Conservation (phyloP, 352 stramenopile genomes). For the Globisporangium canariense region DNA sequence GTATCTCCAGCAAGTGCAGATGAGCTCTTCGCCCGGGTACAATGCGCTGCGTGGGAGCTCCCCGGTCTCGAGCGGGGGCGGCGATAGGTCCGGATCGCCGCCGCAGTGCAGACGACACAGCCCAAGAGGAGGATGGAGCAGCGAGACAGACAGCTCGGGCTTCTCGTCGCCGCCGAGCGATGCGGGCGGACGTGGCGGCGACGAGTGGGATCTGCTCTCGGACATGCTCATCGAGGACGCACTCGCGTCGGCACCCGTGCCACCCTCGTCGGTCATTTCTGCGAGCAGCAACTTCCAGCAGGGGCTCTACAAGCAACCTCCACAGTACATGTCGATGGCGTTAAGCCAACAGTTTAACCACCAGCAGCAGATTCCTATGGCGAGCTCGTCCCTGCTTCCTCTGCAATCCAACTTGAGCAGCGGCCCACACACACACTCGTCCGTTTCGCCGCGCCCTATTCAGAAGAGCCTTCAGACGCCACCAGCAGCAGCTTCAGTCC, state of each 20-base stretch:
- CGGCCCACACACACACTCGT: background rate
- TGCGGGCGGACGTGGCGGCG: constrained; percentile 11
- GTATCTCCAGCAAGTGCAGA: constrained; percentile 2
- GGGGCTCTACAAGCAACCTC: background rate
- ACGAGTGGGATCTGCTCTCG: constrained; percentile 58
- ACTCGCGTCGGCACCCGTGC: constrained; percentile 13
- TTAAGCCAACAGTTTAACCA: constrained; percentile 6
- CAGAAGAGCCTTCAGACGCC: background rate
- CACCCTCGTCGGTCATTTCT: background rate
- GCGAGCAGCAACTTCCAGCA: background rate
- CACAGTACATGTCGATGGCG: constrained; percentile 1
- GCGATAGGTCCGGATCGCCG: background rate
- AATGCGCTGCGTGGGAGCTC: constrained; percentile 6
- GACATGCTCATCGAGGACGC: constrained; percentile 57
- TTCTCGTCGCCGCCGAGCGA: constrained; percentile 31
- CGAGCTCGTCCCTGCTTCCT: background rate
- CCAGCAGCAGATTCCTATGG: background rate
- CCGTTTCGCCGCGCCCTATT: background rate
- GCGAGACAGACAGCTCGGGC: constrained; percentile 31
- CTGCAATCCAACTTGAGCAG: background rate
- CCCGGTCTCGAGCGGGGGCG: background rate
- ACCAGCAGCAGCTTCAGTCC: background rate
- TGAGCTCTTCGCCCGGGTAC: constrained; percentile 5
- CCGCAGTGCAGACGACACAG: constrained; percentile 9
- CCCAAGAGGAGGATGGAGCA: constrained; percentile 21